Evolutionary conservation across 257 asterid species (phyloP), one percentile per base, ranked within the genome.

Genomic region (Catharanthus roseus): DNA sequence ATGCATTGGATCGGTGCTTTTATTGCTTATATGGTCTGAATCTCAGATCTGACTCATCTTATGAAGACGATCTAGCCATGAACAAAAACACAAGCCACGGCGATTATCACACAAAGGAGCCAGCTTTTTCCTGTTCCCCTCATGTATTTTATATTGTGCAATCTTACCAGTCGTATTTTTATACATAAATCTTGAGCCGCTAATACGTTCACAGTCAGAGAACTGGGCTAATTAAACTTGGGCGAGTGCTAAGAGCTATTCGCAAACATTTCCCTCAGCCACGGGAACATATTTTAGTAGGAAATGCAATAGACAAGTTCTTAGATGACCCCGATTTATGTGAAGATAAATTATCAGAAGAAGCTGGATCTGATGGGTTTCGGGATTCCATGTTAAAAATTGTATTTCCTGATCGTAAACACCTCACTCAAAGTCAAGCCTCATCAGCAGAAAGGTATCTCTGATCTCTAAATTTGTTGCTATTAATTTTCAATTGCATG

Each of bases 31-130:
- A 91, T 86, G 97, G 99, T 69, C 78, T 93, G 79, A 93, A 91
- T 78, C 82, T 91, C 78, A 85, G 97, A 84, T 86, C 90, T 69
- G 97, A 93, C 78, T 86, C 99, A 75, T 91, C 96, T 79, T 86
- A 84, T 68, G 92, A 93, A 74, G 97, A 91, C 75, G 99, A 93
- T 79, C 74, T 93, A 77, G 91, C 87, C 77, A 79, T 79, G 72
- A 97, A 93, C 85, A 91, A 86, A 82, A 88, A 91, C 77, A 93
- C 96, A 53, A 88, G 97, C 85, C 95, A 88, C 47, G 97, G 96
- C 75, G 96, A 93, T 79, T 93, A 93, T 80, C 97, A 93, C 85
- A 93, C 96, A 23, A 93, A 93, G 86, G 97, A 93, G 80, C 99
- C 62, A 26, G n/a, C n/a, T 71, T 42, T 67, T 66, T 56, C 70